Base-by-base conservation (phyloP, 805 yeast genomes). In the Debaryomyces tyrocola region DNA sequence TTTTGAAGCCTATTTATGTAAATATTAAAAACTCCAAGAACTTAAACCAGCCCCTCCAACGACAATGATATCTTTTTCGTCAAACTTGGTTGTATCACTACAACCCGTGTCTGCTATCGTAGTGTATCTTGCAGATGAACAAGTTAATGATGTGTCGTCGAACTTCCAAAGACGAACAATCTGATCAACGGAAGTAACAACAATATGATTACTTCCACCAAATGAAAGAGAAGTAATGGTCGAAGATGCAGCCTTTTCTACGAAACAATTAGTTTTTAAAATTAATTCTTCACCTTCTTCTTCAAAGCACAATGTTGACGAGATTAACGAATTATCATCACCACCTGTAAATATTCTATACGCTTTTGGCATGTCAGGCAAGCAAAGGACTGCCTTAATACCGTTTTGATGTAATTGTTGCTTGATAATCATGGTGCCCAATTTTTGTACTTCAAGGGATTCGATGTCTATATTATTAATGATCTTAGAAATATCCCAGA, bases 71-170 rank as follows among this genome's bases (percentile, higher is more conserved):
- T 62, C 56, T 3, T 50, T 45, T 1, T 64, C 68, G 9, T 62
- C 59, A 4, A 54, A 50, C 1, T 62, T 51, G 0, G 62, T 52
- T 2, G 75, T 53, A 42, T 74, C 88, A 24, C 83, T 64, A 39
- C 90, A 83, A 0, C 96, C 97, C 0, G 97, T 89, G 58, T 92
- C 99, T 0, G 97, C 96, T 31, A 90, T 81, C 0, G 96, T 84
- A 1, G 96, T 88, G 62, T 85, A 87, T 38, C 62, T 62, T 0
- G 77, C 69, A 7, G 75, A 73, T 2, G 47, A 45, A 33, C 69
- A 63, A 3, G 48, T 38, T 34, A 71, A 53, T 1, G 51, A 53
- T 0, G 53, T 54, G 1, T 56, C 45, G 7, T 64, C 60, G n/a
- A 57, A 59, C 4, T 63, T 49, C 97, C 97, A 91, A 4, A 77